Percentiles rank a stretch among this genome's conserved stretches.
phyloP scores from a whole-genome alignment of 805 yeast genomes.

The Komagataella phaffii region DNA sequence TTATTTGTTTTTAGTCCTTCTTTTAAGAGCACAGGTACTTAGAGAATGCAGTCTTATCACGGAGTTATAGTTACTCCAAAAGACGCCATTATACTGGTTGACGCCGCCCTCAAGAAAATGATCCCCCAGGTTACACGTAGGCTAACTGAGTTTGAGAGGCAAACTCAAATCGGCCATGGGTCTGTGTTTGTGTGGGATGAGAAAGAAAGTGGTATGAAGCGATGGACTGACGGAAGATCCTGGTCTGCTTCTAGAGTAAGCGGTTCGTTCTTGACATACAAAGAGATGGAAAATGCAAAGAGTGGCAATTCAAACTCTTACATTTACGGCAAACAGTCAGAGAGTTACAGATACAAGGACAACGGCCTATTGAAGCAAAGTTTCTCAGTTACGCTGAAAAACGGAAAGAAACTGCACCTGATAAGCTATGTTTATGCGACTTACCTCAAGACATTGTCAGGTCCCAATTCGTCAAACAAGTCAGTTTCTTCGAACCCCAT shows the following conservation, averaged over 20 bases:
- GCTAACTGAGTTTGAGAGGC: conserved; percentile 40
- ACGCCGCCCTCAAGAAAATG: conserved; percentile 38
- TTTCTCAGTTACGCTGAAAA: conserved; percentile 39
- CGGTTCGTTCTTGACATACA: conserved; percentile 48
- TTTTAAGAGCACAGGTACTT: not conserved
- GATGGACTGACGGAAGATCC: conserved; percentile 69
- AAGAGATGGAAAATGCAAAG: conserved; percentile 35
- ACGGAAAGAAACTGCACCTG: conserved; percentile 42
- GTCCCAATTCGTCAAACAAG: conserved; percentile 1
- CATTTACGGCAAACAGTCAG: not conserved
- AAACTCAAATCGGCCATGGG: conserved; percentile 36
- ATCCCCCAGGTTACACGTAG: conserved; percentile 49
- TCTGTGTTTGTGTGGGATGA: conserved; percentile 65
- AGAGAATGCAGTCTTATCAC: conserved; percentile 40
- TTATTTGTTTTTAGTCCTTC: not conserved
- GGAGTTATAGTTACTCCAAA: conserved; percentile 43
- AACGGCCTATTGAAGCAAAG: conserved; percentile 55
- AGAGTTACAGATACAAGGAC: conserved; percentile 22
- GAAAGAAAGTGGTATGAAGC: conserved; percentile 51
- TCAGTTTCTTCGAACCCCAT: not conserved
- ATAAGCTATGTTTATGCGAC: conserved; percentile 36
- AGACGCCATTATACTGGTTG: conserved; percentile 54
- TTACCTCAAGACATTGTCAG: conserved; percentile 1
- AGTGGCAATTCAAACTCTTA: not conserved
- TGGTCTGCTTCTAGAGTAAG: conserved; percentile 66